Evolutionary conservation across 805 yeast species (phyloP), one percentile per base, ranked within the genome.

Genomic region (Teunomyces pallodes): DNA sequence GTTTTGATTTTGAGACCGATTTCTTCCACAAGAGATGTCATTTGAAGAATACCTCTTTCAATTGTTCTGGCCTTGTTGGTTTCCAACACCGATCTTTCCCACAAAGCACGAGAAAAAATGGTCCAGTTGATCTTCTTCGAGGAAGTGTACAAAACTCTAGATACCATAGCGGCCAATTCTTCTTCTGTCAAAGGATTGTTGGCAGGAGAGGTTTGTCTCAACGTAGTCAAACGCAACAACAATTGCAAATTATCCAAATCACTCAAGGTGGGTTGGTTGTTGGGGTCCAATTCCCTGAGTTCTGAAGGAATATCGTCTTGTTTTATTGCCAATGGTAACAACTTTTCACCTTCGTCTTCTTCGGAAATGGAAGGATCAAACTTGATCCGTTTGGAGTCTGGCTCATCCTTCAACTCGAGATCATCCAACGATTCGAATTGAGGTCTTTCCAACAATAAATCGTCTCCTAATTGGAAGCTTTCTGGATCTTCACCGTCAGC

Each of bases 41-140:
- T 84, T 67, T 94, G 99, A 45, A 94, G 73, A 4, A 91, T 83
- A 44, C 98, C 98, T 63, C 99, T 79, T 68, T 94, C 98, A 20
- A 92, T 85, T 1, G 97, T 92, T 61, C 87, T 84, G 1, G 96
- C 82, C 54, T 83, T 84, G 43, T 77, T 76, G 0, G 96, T 80
- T 64, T 94, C 99, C 32, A 91, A 71, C 16, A 87, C 58, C 6
- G 97, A 89, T 63, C 98, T 80, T 59, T 86, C 87, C 97, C 97
- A 94, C 39, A 94, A 70, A 0, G 96, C 87, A 52, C 91, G 76
- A 2, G 91, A 81, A 58, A 84, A 90, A 3, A 92, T 64, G 1
- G 87, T 68, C 90, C 96, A 90, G 64, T 88, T 86, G 13, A 80
- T 76, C 12, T 48, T 49, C 4, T 70, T 67, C 3, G 61, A 59